phyloP scores from a whole-genome alignment of 1,284 basidiomycete genomes.

The Gymnopus androsaceus region DNA sequence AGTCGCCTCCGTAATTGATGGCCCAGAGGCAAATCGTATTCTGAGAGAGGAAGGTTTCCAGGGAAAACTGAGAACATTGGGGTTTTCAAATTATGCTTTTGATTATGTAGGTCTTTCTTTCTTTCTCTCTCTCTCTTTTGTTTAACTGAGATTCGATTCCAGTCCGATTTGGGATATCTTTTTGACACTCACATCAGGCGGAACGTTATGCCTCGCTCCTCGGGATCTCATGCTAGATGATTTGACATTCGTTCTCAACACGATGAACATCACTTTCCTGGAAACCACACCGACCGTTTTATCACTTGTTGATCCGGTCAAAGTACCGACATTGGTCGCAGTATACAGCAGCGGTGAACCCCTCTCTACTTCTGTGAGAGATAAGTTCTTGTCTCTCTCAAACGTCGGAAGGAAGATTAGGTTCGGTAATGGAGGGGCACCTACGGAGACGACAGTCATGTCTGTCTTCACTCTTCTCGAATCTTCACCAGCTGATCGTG shows the following conservation, averaged over 20 bases:
- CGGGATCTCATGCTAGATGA: not conserved
- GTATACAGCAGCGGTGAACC: constrained; percentile 1
- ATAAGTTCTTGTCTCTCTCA: not conserved
- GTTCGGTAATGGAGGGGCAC: constrained; percentile 5
- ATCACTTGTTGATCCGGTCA: not conserved
- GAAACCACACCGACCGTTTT: constrained; percentile 9
- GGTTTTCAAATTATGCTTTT: constrained; percentile 4
- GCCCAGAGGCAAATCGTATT: not conserved
- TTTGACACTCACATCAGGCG: constrained; percentile 11
- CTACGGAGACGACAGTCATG: constrained; percentile 3
- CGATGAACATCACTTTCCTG: constrained; percentile 11
- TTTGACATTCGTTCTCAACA: not conserved
- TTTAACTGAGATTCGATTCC: not conserved
- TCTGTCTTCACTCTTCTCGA: not conserved
- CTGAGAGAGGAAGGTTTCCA: not conserved
- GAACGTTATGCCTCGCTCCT: constrained; percentile 3
- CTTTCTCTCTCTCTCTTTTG: no score
- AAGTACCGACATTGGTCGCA: not conserved
- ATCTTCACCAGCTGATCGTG: not conserved
- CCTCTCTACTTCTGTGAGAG: not conserved
- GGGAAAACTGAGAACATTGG: not conserved
- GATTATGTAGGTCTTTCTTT: not conserved
- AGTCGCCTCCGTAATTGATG: not conserved
- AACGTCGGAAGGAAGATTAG: not conserved
- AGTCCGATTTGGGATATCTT: constrained; percentile 18